A percentile compares a stretch with the other conserved stretches of the same genome.
Conservation (phyloP, 352 stramenopile species). For the Pythium brassicae region DNA sequence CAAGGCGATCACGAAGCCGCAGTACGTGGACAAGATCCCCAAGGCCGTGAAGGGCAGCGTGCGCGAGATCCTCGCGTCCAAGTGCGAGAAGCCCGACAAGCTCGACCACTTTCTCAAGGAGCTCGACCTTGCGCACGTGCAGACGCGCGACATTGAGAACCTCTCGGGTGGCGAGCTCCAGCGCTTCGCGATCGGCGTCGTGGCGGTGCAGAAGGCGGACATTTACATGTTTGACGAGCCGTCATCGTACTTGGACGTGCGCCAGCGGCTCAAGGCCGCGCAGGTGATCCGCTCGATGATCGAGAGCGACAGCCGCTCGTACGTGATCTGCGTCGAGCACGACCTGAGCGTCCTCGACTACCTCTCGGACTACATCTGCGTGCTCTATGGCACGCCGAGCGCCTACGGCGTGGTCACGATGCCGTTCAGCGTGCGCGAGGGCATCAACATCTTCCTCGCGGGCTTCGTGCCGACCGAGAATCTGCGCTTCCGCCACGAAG, state of each 20-base stretch:
- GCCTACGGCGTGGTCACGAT: conserved; percentile 99
- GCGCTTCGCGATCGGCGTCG: conserved; percentile 97
- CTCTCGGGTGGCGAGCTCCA: conserved; percentile 99
- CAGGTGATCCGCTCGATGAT: conserved; percentile 97
- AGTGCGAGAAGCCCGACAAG: conserved; percentile 88
- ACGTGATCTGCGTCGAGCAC: conserved; percentile 99
- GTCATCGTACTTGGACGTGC: conserved; percentile 99
- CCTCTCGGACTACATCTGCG: conserved; percentile 99
- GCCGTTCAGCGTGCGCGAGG: conserved; percentile 98
- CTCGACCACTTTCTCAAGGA: conserved; percentile 86
- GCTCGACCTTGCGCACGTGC: conserved; percentile 96
- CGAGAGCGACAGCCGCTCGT: conserved; percentile 83
- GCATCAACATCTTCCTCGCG: conserved; percentile 99
- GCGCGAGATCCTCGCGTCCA: conserved; percentile 90
- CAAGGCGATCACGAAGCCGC: conserved; percentile 99
- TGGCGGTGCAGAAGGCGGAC: conserved; percentile 94
- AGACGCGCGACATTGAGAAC: conserved; percentile 94
- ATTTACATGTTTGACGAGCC: conserved; percentile 99
- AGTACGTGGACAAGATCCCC: conserved; percentile 99
- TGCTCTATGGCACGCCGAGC: conserved; percentile 97
- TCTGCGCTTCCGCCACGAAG: conserved; percentile 97
- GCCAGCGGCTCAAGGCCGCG: conserved; percentile 97
- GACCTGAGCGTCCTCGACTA: conserved; percentile 99
- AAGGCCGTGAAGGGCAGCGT: conserved; percentile 95
- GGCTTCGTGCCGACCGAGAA: conserved; percentile 99